phyloP scores from a whole-genome alignment of 495 filamentous ascomycete genomes.

The Xylaria venustula region DNA sequence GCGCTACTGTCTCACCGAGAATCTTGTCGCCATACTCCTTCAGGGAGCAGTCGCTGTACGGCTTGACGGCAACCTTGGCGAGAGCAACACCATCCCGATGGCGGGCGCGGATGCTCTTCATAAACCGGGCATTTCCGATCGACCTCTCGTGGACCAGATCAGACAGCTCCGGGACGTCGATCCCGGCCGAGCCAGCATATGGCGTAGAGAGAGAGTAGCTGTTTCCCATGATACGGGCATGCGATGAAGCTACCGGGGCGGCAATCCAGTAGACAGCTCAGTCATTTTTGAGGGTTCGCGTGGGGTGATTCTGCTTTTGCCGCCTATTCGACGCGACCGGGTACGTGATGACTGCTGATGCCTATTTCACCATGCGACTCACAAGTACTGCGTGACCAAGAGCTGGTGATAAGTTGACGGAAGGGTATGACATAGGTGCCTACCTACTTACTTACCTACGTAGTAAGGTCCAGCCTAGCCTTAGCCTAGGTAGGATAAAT shows the following conservation, averaged over 20 bases:
- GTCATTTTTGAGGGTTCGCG: conserved; percentile 10
- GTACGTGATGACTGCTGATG: background rate
- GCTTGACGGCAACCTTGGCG: conserved; percentile 93
- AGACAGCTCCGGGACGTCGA: conserved; percentile 88
- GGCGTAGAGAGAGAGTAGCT: conserved; percentile 90
- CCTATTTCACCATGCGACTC: background rate
- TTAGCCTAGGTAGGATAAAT: too few relatives aligned
- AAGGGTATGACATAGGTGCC: conserved; percentile 6
- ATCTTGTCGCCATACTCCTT: conserved; percentile 74
- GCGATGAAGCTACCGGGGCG: conserved; percentile 27
- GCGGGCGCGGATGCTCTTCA: conserved; percentile 91
- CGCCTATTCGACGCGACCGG: background rate
- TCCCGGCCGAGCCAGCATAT: conserved; percentile 84
- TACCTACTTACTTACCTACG: too few relatives aligned
- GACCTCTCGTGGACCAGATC: conserved; percentile 91
- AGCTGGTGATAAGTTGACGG: too few relatives aligned
- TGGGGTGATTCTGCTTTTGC: background rate
- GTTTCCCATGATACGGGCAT: conserved; percentile 75
- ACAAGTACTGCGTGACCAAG: background rate
- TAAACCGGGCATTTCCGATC: conserved; percentile 89
- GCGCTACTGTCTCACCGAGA: conserved; percentile 53
- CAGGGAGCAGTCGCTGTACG: conserved; percentile 69
- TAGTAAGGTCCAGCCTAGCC: too few relatives aligned
- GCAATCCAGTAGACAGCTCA: background rate
- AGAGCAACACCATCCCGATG: conserved; percentile 87